Percentiles rank a stretch among this genome's conserved stretches.
Evolutionary conservation across 75 land plant species (phyloP).

Genomic region (Cunninghamia lanceolata): DNA sequence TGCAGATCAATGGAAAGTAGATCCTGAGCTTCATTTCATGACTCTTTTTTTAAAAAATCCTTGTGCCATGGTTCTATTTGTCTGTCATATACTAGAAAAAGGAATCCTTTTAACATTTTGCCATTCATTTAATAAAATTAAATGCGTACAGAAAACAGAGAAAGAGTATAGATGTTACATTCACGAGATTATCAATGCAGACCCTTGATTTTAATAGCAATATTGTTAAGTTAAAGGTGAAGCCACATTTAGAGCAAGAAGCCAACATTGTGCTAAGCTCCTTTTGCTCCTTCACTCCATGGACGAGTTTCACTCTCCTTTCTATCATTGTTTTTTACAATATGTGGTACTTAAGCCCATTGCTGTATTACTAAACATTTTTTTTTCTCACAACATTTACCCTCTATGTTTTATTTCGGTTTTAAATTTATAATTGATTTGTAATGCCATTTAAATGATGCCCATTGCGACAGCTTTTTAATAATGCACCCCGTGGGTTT

Average conservation of each 20-base stretch:
- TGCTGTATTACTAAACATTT: too few species aligned
- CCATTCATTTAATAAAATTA: too few species aligned
- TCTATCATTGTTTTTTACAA: not conserved
- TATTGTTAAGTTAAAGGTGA: not conserved
- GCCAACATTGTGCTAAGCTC: not conserved
- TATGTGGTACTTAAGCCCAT: too few species aligned
- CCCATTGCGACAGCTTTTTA: too few species aligned
- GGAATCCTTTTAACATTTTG: not conserved
- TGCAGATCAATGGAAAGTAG: not conserved
- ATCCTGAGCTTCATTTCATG: not conserved
- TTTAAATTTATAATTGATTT: too few species aligned
- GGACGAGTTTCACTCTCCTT: not conserved
- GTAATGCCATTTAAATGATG: too few species aligned
- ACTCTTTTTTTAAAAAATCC: too few species aligned
- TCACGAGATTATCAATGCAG: not conserved
- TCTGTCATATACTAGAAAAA: not conserved
- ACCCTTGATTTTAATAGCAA: not conserved
- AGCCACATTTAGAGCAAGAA: not conserved
- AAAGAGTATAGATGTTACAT: not conserved
- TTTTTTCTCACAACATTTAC: too few species aligned
- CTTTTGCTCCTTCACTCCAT: not conserved
- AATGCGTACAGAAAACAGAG: not conserved
- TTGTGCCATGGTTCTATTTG: not conserved
- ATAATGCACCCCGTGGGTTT: too few species aligned
- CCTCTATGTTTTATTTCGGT: too few species aligned